A percentile compares a stretch with the other conserved stretches of the same genome.
These are phyloP conservation scores for Flaveria robusta DNA, from an alignment of 129 eudicot species.

Conservation along the genomic window DNA sequence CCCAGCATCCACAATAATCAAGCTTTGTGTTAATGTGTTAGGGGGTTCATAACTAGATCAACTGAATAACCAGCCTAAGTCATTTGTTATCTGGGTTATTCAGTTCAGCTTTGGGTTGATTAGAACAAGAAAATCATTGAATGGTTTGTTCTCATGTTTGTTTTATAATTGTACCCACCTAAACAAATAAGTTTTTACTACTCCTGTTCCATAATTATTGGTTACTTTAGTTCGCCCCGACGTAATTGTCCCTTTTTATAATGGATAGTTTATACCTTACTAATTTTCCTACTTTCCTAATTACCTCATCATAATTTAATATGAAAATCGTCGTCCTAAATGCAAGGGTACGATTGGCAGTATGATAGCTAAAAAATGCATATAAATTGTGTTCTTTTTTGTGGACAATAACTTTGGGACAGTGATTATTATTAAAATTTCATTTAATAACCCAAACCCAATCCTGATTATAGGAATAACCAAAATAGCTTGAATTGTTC, in stretches of 20 bases:
- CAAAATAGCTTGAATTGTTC: not conserved
- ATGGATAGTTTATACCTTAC: not conserved
- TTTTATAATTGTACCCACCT: not conserved
- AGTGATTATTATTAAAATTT: not conserved
- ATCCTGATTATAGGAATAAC: not conserved
- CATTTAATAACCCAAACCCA: not conserved
- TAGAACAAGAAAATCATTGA: not conserved
- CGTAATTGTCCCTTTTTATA: not conserved
- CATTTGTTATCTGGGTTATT: not conserved
- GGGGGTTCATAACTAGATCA: not conserved
- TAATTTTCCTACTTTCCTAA: not conserved
- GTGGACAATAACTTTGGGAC: not conserved
- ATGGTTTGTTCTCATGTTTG: not conserved
- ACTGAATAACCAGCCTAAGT: not conserved
- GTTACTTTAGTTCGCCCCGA: not conserved
- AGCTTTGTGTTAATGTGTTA: slow-evolving; percentile 21
- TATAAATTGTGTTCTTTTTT: not conserved
- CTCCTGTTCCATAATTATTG: not conserved
- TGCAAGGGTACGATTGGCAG: not conserved
- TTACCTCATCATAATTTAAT: not conserved
- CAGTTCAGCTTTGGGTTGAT: not conserved
- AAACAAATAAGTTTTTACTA: not conserved
- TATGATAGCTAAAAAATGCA: not conserved
- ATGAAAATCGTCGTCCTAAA: not conserved
- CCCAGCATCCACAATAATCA: slow-evolving; percentile 17